Evolutionary conservation across 352 stramenopile species (phyloP).

Genomic region (Pythium biforme): DNA sequence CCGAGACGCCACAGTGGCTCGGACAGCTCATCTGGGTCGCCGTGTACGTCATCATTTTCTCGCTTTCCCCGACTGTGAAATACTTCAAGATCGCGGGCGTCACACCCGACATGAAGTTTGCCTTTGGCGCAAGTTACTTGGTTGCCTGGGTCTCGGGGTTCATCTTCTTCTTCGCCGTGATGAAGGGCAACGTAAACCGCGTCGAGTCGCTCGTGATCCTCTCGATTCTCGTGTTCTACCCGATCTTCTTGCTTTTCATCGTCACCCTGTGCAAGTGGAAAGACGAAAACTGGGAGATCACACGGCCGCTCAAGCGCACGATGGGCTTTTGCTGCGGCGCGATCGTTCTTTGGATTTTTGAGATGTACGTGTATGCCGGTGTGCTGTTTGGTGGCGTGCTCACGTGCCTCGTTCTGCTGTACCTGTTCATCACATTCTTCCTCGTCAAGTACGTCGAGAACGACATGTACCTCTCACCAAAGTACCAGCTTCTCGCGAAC

Average conservation of each 20-base stretch:
- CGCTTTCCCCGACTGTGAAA: conserved; percentile 68
- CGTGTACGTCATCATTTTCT: conserved; percentile 65
- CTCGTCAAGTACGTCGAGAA: conserved; percentile 85
- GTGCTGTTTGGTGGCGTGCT: conserved; percentile 54
- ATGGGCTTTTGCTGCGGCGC: conserved; percentile 32
- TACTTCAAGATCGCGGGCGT: conserved; percentile 69
- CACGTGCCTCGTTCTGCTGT: conserved; percentile 57
- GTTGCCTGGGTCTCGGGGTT: conserved; percentile 71
- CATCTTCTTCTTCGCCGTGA: conserved; percentile 65
- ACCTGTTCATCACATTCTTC: conserved; percentile 75
- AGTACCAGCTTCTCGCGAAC: conserved; percentile 54
- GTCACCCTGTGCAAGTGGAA: conserved; percentile 78
- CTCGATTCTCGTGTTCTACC: conserved; percentile 77
- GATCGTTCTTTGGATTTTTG: conserved; percentile 67
- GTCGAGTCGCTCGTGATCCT: conserved; percentile 77
- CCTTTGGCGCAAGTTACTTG: conserved; percentile 46
- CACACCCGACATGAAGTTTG: conserved; percentile 58
- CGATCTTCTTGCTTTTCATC: conserved; percentile 68
- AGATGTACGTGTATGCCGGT: conserved; percentile 74
- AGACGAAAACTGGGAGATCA: conserved; percentile 68
- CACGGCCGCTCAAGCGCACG: conserved; percentile 40
- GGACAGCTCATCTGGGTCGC: conserved; percentile 73
- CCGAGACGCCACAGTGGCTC: conserved; percentile 62
- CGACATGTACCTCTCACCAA: conserved; percentile 71
- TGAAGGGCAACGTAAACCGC: conserved; percentile 59